These are phyloP conservation scores for Aspergillus cristatus DNA, from an alignment of 495 filamentous ascomycete species.

Conservation along the genomic window DNA sequence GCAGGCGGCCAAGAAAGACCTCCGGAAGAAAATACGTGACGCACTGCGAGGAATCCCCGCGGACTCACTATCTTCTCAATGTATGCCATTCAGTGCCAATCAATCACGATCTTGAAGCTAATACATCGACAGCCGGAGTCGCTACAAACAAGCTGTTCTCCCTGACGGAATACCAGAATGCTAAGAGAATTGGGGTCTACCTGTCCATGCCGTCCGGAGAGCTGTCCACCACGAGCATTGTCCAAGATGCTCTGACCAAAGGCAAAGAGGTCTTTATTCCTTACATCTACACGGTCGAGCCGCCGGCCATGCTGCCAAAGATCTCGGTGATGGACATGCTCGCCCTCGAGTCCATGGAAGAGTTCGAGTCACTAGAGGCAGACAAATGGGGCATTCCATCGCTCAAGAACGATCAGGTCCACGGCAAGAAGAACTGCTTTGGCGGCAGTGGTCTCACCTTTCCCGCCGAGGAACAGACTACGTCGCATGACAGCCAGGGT, in stretches of 20 bases:
- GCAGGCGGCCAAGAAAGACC: constrained; percentile 60
- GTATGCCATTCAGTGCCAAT: constrained; percentile 29
- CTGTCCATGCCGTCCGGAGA: constrained; percentile 86
- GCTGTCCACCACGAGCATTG: constrained; percentile 69
- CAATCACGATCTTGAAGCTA: constrained; percentile 6
- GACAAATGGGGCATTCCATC: constrained; percentile 94
- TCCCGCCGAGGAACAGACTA: constrained; percentile 5
- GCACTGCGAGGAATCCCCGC: constrained; percentile 47
- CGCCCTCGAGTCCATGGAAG: constrained; percentile 55
- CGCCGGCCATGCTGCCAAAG: constrained; percentile 27
- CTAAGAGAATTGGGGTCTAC: constrained; percentile 72
- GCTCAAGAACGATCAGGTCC: constrained; percentile 51
- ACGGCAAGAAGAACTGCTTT: constrained; percentile 58
- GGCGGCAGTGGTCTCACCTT: constrained; percentile 33
- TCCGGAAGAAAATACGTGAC: constrained; percentile 60
- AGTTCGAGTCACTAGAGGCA: constrained; percentile 63
- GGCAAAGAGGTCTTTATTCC: constrained; percentile 89
- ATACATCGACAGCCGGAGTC: constrained; percentile 41
- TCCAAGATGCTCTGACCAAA: constrained; percentile 63
- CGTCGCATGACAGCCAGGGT: constrained; percentile 26
- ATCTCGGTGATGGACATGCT: constrained; percentile 89
- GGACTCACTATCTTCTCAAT: constrained; percentile 54
- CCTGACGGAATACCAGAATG: constrained; percentile 56
- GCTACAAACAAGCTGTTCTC: constrained; percentile 51
- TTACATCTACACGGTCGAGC: constrained; percentile 60